Conservation (phyloP, 2,329 filamentous ascomycete genomes). For the Shiraia sp. region DNA sequence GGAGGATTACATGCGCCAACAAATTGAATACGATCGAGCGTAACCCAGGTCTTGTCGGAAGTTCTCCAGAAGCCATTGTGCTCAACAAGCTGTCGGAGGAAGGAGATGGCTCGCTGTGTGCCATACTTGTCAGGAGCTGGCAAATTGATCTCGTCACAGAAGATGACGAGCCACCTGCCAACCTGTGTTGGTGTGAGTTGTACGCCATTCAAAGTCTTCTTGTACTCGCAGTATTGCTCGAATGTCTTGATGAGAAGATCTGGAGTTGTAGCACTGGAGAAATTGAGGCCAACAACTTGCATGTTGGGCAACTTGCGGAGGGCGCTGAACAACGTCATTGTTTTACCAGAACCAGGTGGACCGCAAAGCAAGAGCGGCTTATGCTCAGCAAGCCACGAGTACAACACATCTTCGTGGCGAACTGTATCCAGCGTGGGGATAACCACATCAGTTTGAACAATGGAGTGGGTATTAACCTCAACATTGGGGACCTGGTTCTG, state of each 20-base stretch:
- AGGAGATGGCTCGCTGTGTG: constrained; percentile 95
- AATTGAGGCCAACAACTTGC: constrained; percentile 99
- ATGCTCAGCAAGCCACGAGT: constrained; percentile 98
- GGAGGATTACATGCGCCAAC: constrained; percentile 98
- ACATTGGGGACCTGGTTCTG: constrained; percentile 91
- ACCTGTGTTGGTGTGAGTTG: constrained; percentile 96
- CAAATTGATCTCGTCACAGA: constrained; percentile 99
- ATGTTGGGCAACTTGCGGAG: constrained; percentile 96
- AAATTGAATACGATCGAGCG: constrained; percentile 96
- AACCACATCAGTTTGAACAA: constrained; percentile 97
- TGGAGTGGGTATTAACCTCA: constrained; percentile 97
- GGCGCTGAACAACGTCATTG: constrained; percentile 98
- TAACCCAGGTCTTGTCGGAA: constrained; percentile 96
- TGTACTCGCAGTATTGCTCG: constrained; percentile 99
- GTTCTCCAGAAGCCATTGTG: constrained; percentile 99
- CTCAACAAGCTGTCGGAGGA: constrained; percentile 94
- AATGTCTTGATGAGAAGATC: constrained; percentile 99
- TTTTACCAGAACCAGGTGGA: constrained; percentile 98
- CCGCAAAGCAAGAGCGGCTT: constrained; percentile 96
- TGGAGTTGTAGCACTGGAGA: constrained; percentile 96
- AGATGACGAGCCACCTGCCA: constrained; percentile 95
- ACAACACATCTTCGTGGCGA: constrained; percentile 97
- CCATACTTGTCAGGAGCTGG: constrained; percentile 97
- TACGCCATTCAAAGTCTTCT: constrained; percentile 95
- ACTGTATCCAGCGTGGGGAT: constrained; percentile 98